Evolutionary conservation across 305 asterid species (phyloP).

Genomic region (Fraxinus dipetala): DNA sequence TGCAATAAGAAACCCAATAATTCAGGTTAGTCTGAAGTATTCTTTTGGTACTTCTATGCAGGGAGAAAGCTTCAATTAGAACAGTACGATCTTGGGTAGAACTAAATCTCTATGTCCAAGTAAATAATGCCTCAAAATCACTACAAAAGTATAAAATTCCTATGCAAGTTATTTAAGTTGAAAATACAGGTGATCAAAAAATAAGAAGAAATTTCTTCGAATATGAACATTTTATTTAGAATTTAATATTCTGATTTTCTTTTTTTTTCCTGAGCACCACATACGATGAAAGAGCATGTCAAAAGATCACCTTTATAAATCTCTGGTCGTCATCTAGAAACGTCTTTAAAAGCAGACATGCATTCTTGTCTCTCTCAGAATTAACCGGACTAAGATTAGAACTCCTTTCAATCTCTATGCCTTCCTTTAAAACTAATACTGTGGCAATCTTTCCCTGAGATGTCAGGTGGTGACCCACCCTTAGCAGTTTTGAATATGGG

Average conservation of each 20-base stretch:
- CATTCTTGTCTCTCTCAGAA: conserved; percentile 34
- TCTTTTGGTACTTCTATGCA: not conserved
- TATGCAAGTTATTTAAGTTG: not conserved
- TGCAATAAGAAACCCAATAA: conserved; percentile 40
- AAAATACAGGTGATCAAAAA: not conserved
- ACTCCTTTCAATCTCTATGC: conserved; percentile 23
- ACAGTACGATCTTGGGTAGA: not conserved
- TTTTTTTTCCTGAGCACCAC: not conserved
- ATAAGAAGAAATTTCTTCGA: not conserved
- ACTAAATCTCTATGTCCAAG: not conserved
- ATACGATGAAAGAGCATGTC: conserved; percentile 1
- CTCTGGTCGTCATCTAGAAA: conserved; percentile 43
- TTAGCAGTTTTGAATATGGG: conserved; percentile 39
- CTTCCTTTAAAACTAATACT: conserved; percentile 46
- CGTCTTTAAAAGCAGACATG: conserved; percentile 37
- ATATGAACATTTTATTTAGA: conserved; percentile 2
- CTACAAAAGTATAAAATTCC: not conserved
- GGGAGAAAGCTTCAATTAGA: conserved; percentile 1
- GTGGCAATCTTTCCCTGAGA: conserved; percentile 69
- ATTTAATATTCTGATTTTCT: not conserved
- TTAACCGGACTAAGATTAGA: conserved; percentile 26
- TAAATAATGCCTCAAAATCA: not conserved
- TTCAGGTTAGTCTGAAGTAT: conserved; percentile 24
- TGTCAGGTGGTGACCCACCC: conserved; percentile 49
- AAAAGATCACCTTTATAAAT: conserved; percentile 48